Evolutionary conservation across 306 rosid genomes (phyloP).

Genomic region (Quercus parvula): DNA sequence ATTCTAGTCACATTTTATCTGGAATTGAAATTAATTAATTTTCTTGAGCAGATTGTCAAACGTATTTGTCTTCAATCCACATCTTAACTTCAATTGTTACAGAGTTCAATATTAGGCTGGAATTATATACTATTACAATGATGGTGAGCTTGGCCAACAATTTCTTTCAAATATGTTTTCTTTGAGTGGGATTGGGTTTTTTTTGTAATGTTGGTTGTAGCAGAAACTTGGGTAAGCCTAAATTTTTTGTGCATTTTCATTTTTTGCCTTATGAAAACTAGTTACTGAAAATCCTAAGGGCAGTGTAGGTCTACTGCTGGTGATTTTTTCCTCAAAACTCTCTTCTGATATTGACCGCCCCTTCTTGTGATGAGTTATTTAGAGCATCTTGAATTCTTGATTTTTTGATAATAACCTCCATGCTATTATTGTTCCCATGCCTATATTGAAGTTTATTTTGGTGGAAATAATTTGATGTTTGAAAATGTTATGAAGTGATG

Average conservation of each 20-base stretch:
- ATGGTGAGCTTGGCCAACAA: conserved; percentile 49
- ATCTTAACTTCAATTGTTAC: conserved; percentile 54
- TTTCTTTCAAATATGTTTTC: conserved; percentile 75
- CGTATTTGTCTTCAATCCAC: conserved; percentile 33
- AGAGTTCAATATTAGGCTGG: conserved; percentile 90
- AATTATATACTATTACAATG: conserved; percentile 62
- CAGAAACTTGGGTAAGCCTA: conserved; percentile 69
- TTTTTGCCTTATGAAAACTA: background rate
- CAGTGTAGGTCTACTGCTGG: conserved; percentile 85
- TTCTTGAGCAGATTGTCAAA: background rate
- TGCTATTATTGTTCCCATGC: background rate
- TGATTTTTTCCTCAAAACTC: conserved; percentile 75
- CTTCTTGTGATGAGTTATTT: conserved; percentile 83
- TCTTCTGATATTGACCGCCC: conserved; percentile 67
- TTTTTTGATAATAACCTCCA: background rate
- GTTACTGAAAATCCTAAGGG: conserved; percentile 16
- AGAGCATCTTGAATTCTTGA: background rate
- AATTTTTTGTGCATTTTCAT: background rate
- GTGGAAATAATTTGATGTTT: background rate
- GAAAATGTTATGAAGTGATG: background rate
- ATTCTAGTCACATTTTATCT: background rate
- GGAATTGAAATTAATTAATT: background rate
- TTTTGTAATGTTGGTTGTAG: conserved; percentile 87
- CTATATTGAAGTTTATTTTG: background rate
- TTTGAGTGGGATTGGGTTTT: conserved; percentile 74